Conservation (phyloP, 805 yeast species). For the Zygotorulaspora chibaensis region DNA sequence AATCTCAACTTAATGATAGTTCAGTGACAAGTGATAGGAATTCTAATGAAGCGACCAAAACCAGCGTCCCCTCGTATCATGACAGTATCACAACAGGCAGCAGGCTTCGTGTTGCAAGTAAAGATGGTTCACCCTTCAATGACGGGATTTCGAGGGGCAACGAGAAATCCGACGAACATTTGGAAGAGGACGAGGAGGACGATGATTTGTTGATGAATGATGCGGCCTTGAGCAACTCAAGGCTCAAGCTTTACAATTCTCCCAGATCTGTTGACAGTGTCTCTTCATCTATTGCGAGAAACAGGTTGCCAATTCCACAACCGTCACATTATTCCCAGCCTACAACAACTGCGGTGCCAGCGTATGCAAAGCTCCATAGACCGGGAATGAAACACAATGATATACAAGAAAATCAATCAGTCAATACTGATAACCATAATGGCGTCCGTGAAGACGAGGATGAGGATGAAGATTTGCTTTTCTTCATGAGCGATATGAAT, state of each 20-base stretch:
- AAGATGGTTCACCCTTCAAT: conserved; percentile 5
- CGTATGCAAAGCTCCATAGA: conserved; percentile 34
- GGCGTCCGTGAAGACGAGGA: conserved; percentile 38
- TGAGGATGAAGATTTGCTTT: conserved; percentile 62
- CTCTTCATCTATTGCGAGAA: conserved; percentile 25
- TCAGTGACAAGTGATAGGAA: conserved; percentile 12
- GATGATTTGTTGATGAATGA: conserved; percentile 21
- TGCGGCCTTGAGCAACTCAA: conserved; percentile 3
- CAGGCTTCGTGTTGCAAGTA: conserved; percentile 9
- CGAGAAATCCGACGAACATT: background rate
- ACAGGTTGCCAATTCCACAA: conserved; percentile 26
- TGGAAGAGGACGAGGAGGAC: conserved; percentile 15
- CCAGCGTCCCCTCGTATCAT: conserved; percentile 3
- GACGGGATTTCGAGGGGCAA: conserved; percentile 1
- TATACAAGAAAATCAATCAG: conserved; percentile 1
- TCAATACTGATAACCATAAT: conserved; percentile 16
- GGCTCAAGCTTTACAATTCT: conserved; percentile 18
- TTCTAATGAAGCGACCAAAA: conserved; percentile 13
- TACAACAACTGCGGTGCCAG: conserved; percentile 30
- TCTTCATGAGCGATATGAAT: conserved; percentile 74
- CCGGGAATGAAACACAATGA: conserved; percentile 23
- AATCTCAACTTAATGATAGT: conserved; percentile 11
- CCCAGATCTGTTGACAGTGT: conserved; percentile 30
- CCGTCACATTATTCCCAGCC: conserved; percentile 32
- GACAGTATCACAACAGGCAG: conserved; percentile 11